A percentile compares a stretch with the other conserved stretches of the same genome.
These are phyloP conservation scores for Pythium folliculosum DNA, from an alignment of 352 stramenopile genomes.

Conservation along the genomic window DNA sequence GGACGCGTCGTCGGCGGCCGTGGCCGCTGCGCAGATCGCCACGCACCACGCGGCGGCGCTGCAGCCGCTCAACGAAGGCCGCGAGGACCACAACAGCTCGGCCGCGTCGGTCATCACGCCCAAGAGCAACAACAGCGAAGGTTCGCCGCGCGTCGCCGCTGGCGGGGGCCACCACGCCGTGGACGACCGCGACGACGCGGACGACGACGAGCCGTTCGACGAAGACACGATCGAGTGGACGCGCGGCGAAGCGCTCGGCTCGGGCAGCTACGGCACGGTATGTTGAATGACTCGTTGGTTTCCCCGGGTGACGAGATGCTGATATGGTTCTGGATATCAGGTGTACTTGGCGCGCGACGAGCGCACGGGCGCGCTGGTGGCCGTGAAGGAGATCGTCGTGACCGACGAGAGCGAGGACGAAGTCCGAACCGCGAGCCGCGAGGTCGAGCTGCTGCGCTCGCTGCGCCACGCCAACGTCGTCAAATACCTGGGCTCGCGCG, in stretches of 20 bases:
- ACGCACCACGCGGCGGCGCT: neutral
- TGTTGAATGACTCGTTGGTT: neutral
- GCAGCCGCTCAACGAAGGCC: constrained; percentile 18
- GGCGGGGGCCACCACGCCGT: neutral
- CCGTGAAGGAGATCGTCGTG: constrained; percentile 49
- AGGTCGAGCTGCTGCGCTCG: constrained; percentile 87
- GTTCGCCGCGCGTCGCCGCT: neutral
- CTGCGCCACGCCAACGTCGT: constrained; percentile 90
- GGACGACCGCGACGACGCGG: constrained; percentile 23
- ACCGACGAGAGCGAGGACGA: constrained; percentile 33
- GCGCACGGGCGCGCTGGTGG: constrained; percentile 71
- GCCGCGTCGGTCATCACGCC: constrained; percentile 8
- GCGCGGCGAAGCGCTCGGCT: constrained; percentile 55
- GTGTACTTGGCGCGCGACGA: constrained; percentile 91
- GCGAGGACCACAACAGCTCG: constrained; percentile 26
- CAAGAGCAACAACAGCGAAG: constrained; percentile 18
- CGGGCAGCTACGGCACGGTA: constrained; percentile 69
- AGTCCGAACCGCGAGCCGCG: constrained; percentile 38
- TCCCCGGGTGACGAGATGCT: neutral
- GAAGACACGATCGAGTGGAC: constrained; percentile 63
- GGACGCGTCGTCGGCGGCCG: neutral
- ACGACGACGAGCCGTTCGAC: constrained; percentile 51
- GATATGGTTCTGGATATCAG: neutral
- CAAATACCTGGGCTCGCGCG: constrained; percentile 81
- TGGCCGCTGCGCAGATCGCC: neutral